Evolutionary conservation across 75 land plant species (phyloP).

Genomic region (Selaginella moellendorffii): DNA sequence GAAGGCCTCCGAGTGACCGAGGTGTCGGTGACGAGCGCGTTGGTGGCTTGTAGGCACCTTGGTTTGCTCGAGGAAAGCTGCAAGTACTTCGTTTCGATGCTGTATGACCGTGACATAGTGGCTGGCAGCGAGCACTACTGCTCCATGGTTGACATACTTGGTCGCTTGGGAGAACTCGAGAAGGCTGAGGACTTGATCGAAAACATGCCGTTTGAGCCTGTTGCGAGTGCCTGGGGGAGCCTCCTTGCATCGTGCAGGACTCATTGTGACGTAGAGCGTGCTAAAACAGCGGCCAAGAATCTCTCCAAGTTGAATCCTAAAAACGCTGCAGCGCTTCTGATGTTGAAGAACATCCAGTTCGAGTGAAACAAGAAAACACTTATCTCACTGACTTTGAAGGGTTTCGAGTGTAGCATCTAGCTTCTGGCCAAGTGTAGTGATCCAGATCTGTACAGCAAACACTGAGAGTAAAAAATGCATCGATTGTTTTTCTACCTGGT

Average conservation of each 20-base stretch:
- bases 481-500: constrained; percentile 40
- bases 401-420: constrained; percentile 42
- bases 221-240: neutral
- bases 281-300: too few relatives aligned
- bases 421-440: constrained; percentile 55
- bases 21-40: neutral
- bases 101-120: neutral
- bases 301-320: too few relatives aligned
- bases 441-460: constrained; percentile 47
- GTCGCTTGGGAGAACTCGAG: neutral
- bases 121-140: neutral
- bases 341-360: too few relatives aligned
- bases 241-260: neutral
- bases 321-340: too few relatives aligned
- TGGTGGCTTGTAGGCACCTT: neutral
- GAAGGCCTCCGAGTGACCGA: neutral
- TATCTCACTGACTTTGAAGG: too few relatives aligned
- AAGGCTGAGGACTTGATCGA: neutral
- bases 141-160: neutral
- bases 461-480: neutral
- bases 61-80: neutral
- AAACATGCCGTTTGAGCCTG: neutral
- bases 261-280: too few relatives aligned
- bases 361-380: too few relatives aligned
- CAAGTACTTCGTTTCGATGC: neutral